Evolutionary conservation across 768 basidiomycete genomes (phyloP), one percentile per base, ranked within the genome.

Genomic region (Trametes meyenii): DNA sequence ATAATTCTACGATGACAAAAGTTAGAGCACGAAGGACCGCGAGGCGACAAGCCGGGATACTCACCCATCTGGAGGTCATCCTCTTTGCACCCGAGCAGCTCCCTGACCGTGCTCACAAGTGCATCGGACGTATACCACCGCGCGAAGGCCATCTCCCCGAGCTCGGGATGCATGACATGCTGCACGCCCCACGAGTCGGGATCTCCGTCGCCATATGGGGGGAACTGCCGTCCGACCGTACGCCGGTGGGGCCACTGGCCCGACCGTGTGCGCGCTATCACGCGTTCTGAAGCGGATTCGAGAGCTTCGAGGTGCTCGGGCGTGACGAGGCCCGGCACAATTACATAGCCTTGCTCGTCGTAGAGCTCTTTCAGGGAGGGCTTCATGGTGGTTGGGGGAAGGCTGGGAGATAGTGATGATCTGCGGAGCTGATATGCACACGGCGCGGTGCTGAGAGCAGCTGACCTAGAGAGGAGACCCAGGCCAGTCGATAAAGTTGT

Each of bases 171-270:
- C 91, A 93, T 92, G 46, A 89, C 71, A 63, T 92, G 89, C 65
- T 92, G 90, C 1, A 91, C 84, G 1, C 90, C 91, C 90, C 90
- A 92, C 0, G 86, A 83, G 72, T 92, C 90, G 1, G 84, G 81
- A 53, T 83, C 73, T 42, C 66, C 76, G 35, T 81, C 73, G 54
- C 80, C 85, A 66, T 80, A 92, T 0, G 90, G 90, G 3, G 90
- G 89, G 62, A 92, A 92, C 70, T 90, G 88, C 62, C 86, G 87
- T 1, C 91, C 90, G 17, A 92, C 87, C 0, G 84, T 86, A 38
- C 90, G 82, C 3, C 88, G 78, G 65, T 87, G 78, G 0, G 82
- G 75, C 90, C 90, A 92, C 2, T 70, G 61, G 1, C 88, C 88
- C 0, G 75, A 53, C 5, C 90, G 84, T 0, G 89, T 88, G 29